A percentile compares a stretch with the other conserved stretches of the same genome.
Evolutionary conservation across 345 rosid species (phyloP).

Genomic region (Ceriops decandra): DNA sequence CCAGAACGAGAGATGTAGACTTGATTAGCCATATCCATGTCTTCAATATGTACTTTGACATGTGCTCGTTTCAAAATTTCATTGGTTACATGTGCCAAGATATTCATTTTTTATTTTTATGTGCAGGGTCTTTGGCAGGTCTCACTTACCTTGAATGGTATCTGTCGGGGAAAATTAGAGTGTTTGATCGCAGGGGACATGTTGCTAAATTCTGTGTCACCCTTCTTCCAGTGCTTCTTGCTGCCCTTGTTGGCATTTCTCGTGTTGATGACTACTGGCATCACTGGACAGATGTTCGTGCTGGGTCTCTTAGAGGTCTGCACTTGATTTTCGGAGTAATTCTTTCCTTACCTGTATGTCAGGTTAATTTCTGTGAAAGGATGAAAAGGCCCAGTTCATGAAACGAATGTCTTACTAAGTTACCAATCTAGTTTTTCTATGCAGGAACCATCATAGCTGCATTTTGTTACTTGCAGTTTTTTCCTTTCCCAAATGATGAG

Average conservation of each 20-base stretch:
- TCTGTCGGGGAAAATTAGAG: conserved; percentile 57
- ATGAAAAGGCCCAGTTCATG: too few species aligned
- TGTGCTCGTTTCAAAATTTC: too few species aligned
- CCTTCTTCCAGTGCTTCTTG: conserved; percentile 47
- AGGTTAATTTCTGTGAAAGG: too few species aligned
- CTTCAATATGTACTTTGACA: too few species aligned
- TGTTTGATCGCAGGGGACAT: conserved; percentile 32
- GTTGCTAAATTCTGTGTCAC: conserved; percentile 39
- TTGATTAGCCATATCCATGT: too few species aligned
- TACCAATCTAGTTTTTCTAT: background rate
- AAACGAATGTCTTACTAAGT: too few species aligned
- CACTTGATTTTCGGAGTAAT: background rate
- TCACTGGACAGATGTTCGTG: conserved; percentile 68
- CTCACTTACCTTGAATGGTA: conserved; percentile 55
- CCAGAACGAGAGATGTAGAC: too few species aligned
- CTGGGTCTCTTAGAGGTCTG: conserved; percentile 56
- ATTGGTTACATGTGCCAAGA: too few species aligned
- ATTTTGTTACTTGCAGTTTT: conserved; percentile 56
- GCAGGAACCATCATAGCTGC: conserved; percentile 39
- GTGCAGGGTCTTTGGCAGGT: conserved; percentile 72
- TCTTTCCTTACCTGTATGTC: background rate
- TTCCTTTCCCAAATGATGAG: conserved; percentile 41
- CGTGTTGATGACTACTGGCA: conserved; percentile 72
- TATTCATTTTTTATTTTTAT: too few species aligned
- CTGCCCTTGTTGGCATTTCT: conserved; percentile 50